These are phyloP conservation scores for Lithospermum erythrorhizon DNA, from an alignment of 257 asterid species.

Conservation along the genomic window DNA sequence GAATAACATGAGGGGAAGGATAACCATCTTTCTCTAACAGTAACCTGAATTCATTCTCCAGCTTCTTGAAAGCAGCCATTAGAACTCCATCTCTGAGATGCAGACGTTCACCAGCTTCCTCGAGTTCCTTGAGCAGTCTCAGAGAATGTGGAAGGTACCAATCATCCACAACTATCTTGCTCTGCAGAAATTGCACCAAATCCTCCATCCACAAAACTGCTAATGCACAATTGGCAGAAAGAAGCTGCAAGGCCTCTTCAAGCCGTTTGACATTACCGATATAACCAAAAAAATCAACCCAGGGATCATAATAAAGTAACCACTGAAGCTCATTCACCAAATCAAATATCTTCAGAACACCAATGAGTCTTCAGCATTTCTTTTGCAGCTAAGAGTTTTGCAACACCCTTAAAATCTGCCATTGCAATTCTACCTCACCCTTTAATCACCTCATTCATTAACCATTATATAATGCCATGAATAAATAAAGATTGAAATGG, in stretches of 20 bases:
- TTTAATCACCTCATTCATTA: neutral
- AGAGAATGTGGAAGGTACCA: slow-evolving; percentile 28
- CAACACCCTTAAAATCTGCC: slow-evolving; percentile 23
- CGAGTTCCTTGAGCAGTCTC: slow-evolving; percentile 34
- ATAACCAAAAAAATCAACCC: slow-evolving; percentile 20
- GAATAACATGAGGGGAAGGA: slow-evolving; percentile 19
- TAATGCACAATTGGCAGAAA: slow-evolving; percentile 43
- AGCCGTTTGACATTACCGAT: slow-evolving; percentile 33
- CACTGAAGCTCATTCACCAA: slow-evolving; percentile 43
- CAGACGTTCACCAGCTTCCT: slow-evolving; percentile 22
- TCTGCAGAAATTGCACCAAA: slow-evolving; percentile 27
- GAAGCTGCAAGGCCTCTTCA: slow-evolving; percentile 56
- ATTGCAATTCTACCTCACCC: slow-evolving; percentile 3
- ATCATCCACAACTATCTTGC: slow-evolving; percentile 14
- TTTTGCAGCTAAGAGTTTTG: slow-evolving; percentile 38
- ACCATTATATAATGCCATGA: neutral
- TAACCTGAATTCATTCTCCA: slow-evolving; percentile 43
- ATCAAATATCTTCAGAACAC: slow-evolving; percentile 37
- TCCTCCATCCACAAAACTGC: slow-evolving; percentile 69
- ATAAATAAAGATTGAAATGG: neutral
- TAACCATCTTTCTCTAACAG: slow-evolving; percentile 21
- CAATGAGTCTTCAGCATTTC: slow-evolving; percentile 41
- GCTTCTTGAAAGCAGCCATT: slow-evolving; percentile 27
- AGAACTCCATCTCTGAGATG: slow-evolving; percentile 31
- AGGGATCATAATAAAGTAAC: slow-evolving; percentile 21